Evolutionary conservation across 352 stramenopile genomes (phyloP), one percentile per base, ranked within the genome.

Genomic region (Phytophthora tentaculata): DNA sequence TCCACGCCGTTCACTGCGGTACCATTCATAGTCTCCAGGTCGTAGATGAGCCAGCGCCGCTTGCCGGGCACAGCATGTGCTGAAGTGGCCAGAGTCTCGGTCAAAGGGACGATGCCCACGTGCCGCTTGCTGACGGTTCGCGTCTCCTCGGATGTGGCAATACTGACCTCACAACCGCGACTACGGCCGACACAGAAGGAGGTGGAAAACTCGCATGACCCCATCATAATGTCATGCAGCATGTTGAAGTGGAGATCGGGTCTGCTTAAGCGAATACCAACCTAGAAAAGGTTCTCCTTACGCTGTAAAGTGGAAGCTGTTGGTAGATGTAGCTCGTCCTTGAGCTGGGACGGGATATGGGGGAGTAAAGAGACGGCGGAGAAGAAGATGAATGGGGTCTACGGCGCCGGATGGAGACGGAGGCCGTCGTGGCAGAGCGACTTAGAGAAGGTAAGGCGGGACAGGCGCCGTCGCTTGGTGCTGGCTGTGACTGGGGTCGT

Each of bases 11-110:
- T 96, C 28, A 94, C 75, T 14, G 79, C 78, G 26, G 88, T 96
- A 28, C 88, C 88, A 65, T 96, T 94, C 68, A 91, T 84, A 2
- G 84, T 90, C 39, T 90, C 79, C 19, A 94, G 70, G 51, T 96
- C 88, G 53, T 94, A 86, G 22, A 96, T 71, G 35, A 94, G 67
- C 88, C 88, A 96, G 24, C 79, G 81, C 14, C 66, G 62, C 41
- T 70, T 69, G 37, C 50, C 44, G 13, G 32, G 32, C 2, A 43
- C 28, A 41, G 51, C 22, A 35, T 53, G 26, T 22, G 39, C 54
- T 24, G 59, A 43, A n/a, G 44, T 48, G 4, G 49, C 35, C 56
- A 62, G 32, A 37, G 59, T 61, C 50, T 76, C 71, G 0, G 56
- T 73, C 26, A 88, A 48, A 12, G 83, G 83, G 17, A 88, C 80